Evolutionary conservation across 176 grass and related monocot genomes (phyloP).

Genomic region (Oryza australiensis): DNA sequence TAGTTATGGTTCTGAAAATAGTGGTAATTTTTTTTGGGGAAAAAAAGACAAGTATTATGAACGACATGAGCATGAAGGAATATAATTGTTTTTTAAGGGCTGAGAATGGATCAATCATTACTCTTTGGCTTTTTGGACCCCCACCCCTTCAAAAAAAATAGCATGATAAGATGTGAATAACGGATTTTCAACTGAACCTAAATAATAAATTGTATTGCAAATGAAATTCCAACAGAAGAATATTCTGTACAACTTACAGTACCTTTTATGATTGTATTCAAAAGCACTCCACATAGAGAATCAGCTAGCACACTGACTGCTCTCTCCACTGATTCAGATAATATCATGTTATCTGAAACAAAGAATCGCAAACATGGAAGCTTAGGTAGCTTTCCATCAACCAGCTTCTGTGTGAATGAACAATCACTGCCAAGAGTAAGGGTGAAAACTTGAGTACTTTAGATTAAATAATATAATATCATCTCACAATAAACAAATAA

Average conservation of each 20-base stretch:
- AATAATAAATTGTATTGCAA: slow-evolving; percentile 9
- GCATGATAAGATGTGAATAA: slow-evolving; percentile 11
- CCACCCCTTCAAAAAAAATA: background rate
- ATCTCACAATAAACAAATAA: slow-evolving; percentile 13
- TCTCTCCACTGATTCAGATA: slow-evolving; percentile 74
- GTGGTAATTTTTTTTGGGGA: background rate
- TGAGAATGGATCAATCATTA: background rate
- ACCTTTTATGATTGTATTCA: slow-evolving; percentile 97
- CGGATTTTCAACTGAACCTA: background rate
- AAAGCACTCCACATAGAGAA: slow-evolving; percentile 68
- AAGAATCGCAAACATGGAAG: slow-evolving; percentile 69
- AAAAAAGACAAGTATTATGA: background rate
- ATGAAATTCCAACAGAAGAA: background rate
- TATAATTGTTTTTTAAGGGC: background rate
- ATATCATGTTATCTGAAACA: slow-evolving; percentile 48
- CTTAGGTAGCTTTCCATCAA: slow-evolving; percentile 31
- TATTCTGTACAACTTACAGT: slow-evolving; percentile 22
- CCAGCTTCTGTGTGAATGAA: slow-evolving; percentile 42
- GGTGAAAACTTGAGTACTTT: slow-evolving; percentile 18
- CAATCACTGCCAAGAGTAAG: slow-evolving; percentile 56
- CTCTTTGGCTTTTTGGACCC: background rate
- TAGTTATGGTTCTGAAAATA: background rate
- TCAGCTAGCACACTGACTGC: slow-evolving; percentile 71
- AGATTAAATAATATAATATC: slow-evolving; percentile 33
- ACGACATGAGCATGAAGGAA: background rate